phyloP scores from a whole-genome alignment of 1,284 basidiomycete genomes.

The Paramarasmius palmivorus region DNA sequence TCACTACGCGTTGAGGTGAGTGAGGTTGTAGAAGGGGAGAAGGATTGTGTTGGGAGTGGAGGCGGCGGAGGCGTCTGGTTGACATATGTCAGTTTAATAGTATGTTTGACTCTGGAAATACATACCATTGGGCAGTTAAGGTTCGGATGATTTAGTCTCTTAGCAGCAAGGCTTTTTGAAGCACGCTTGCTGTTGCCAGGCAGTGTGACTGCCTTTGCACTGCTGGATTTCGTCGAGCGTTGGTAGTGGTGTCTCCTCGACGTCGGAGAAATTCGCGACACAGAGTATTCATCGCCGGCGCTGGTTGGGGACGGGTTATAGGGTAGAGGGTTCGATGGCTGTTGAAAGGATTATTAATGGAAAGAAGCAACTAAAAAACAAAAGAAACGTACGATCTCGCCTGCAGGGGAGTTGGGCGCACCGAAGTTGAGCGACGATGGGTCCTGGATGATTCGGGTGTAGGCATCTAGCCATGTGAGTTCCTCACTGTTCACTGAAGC shows the following conservation, averaged over 20 bases:
- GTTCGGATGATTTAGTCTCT: conserved; percentile 1
- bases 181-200: not conserved
- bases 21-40: conserved; percentile 10
- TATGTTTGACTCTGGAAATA: not conserved
- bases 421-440: not conserved
- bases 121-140: not conserved
- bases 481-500: conserved; percentile 41
- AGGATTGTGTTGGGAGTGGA: conserved; percentile 12
- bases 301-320: not conserved
- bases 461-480: conserved; percentile 45
- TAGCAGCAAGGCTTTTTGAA: conserved; percentile 1
- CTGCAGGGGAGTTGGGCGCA: conserved; percentile 3
- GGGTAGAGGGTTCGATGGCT: conserved; percentile 4
- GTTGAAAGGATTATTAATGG: not conserved
- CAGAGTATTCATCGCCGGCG: conserved; percentile 8
- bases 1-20: conserved; percentile 5
- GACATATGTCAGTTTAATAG: not conserved
- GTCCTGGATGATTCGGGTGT: conserved; percentile 24
- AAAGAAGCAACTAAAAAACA: not conserved
- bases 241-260: conserved; percentile 15
- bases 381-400: conserved; percentile 6
- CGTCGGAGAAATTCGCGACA: conserved; percentile 3
- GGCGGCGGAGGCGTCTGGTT: conserved; percentile 16
- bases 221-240: conserved; percentile 18
- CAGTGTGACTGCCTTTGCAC: conserved; percentile 12